phyloP scores from a whole-genome alignment of 768 basidiomycete genomes.

The Tricholoma furcatifolium region DNA sequence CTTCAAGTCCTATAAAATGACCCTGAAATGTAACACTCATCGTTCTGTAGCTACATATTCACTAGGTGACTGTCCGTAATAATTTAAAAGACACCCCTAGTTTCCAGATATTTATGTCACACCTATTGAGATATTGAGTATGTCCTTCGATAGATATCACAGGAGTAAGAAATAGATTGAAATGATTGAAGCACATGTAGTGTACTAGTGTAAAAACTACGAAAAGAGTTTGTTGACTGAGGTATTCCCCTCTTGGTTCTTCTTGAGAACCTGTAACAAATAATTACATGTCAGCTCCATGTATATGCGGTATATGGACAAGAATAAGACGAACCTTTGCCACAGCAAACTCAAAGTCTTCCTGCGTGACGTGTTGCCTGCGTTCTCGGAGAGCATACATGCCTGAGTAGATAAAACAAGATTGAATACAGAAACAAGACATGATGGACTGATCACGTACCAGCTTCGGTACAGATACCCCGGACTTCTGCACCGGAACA shows the following conservation, averaged over 20 bases:
- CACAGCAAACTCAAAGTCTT: conserved; percentile 98
- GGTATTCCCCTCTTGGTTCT: conserved; percentile 94
- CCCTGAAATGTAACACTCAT: too few species aligned
- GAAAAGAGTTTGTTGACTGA: conserved; percentile 94
- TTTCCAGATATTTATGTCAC: too few species aligned
- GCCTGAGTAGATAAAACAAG: conserved; percentile 39
- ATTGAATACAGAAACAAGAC: background rate
- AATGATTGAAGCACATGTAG: background rate
- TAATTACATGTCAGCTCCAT: background rate
- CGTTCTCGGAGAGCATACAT: conserved; percentile 98
- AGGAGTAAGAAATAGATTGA: background rate
- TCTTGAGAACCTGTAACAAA: conserved; percentile 75
- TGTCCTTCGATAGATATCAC: too few species aligned
- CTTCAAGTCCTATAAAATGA: too few species aligned
- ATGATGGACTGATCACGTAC: conserved; percentile 35
- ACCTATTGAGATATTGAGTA: too few species aligned
- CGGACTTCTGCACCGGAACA: conserved; percentile 97
- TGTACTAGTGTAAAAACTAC: conserved; percentile 31
- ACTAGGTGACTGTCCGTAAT: too few species aligned
- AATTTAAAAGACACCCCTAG: too few species aligned
- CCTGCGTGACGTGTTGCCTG: conserved; percentile 95
- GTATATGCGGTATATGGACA: background rate
- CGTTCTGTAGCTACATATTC: too few species aligned
- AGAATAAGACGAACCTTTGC: conserved; percentile 65
- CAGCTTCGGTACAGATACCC: conserved; percentile 97